A percentile compares a stretch with the other conserved stretches of the same genome.
Evolutionary conservation across 352 stramenopile genomes (phyloP).

Genomic region (Phytophthora pluvialis): DNA sequence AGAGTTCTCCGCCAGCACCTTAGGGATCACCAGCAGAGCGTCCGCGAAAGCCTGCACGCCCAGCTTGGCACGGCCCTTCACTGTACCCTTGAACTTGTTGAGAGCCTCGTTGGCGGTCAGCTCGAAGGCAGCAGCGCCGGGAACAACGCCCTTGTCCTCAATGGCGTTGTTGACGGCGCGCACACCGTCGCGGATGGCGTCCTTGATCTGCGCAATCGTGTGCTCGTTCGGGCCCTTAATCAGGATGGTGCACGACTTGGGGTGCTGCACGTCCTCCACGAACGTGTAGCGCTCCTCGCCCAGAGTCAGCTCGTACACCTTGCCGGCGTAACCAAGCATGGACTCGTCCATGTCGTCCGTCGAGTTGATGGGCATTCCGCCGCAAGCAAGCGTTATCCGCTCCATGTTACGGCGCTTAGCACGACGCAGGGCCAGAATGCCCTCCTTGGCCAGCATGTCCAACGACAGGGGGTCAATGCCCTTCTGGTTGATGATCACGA

Average conservation of each 20-base stretch:
- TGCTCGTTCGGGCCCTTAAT: constrained; percentile 99
- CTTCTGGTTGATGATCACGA: constrained; percentile 99
- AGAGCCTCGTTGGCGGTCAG: constrained; percentile 92
- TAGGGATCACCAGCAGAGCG: constrained; percentile 97
- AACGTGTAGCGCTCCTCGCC: constrained; percentile 99
- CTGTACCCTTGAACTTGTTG: constrained; percentile 80
- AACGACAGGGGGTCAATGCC: constrained; percentile 98
- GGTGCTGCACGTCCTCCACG: constrained; percentile 97
- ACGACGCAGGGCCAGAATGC: constrained; percentile 97
- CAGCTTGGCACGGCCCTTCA: constrained; percentile 97
- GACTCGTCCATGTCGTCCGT: constrained; percentile 97
- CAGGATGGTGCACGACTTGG: constrained; percentile 98
- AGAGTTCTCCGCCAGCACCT: constrained; percentile 95
- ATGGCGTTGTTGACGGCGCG: constrained; percentile 98
- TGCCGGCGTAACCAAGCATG: constrained; percentile 97
- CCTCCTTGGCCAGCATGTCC: constrained; percentile 99
- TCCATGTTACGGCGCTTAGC: constrained; percentile 99
- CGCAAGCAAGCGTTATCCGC: constrained; percentile 98
- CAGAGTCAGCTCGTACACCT: constrained; percentile 98
- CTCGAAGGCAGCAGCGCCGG: constrained; percentile 97
- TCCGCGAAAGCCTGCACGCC: constrained; percentile 98
- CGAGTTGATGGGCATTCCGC: constrained; percentile 98
- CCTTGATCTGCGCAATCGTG: constrained; percentile 99
- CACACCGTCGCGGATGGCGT: constrained; percentile 98
- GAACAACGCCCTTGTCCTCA: constrained; percentile 96